Evolutionary conservation across 2,329 filamentous ascomycete species (phyloP), one percentile per base, ranked within the genome.

Genomic region (Mycocentrospora acerina): DNA sequence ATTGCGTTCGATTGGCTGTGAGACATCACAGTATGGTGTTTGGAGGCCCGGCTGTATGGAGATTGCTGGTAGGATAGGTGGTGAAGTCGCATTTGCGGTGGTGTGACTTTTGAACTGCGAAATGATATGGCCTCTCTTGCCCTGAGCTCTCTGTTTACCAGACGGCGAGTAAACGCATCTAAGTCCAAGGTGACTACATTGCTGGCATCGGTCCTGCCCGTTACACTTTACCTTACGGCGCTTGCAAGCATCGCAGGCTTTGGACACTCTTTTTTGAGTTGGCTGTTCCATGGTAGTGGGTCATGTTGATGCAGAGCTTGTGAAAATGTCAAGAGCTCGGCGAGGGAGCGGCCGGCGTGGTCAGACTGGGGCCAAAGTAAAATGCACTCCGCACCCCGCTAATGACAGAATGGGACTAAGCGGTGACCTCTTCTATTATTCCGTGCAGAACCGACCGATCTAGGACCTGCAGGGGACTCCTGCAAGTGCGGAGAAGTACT

Each of bases 171-270:
- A 76, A 2, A 71, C 62, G 52, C 74, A 77, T 19, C 51, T 57
- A n/a, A 77, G 52, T 22, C 70, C 69, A 30, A 74, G 63, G 40
- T 66, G 62, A 17, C 51, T 55, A 42, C 62, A 64, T 32, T 66
- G 62, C 40, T 64, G 61, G 50, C 74, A 77, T 29, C 66, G 59
- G 17, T 67, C 57, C 38, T 70, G 59, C 22, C 73, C 72, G 47
- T 74, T 74, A 52, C 72, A 75, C 38, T 68, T 68, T 12, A 74
- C 71, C 44, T 74, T 75, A 12, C 72, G 66, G 3, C 69, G 53
- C 35, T 70, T 71, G 55, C 72, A 75, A 6, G 70, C 66, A 43
- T 75, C 70, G 46, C 72, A 74, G n/a, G 72, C 71, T 48, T 64
- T 66, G 22, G 60, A 62, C 18, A 63, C 60, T 51, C 62, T 51